These are phyloP conservation scores for Pythium phragmiticola DNA, from an alignment of 352 stramenopile species.

Conservation along the genomic window DNA sequence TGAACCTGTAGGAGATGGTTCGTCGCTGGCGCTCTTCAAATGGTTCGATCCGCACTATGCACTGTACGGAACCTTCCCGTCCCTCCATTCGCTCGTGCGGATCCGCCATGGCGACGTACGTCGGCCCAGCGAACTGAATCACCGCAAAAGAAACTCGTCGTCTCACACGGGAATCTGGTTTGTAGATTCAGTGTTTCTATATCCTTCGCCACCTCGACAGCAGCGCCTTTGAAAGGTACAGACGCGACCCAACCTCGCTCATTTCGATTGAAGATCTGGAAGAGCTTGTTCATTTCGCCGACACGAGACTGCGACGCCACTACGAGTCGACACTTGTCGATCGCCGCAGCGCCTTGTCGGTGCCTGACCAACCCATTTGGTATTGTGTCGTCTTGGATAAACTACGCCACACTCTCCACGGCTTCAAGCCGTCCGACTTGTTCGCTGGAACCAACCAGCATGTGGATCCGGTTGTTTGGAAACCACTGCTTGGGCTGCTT, in stretches of 20 bases:
- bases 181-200: constrained; percentile 40
- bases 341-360: neutral
- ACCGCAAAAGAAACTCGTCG: neutral
- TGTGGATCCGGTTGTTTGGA: neutral
- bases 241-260: neutral
- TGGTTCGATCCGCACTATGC: constrained; percentile 24
- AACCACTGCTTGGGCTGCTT: constrained; percentile 21
- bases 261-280: constrained; percentile 25
- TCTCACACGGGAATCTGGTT: neutral
- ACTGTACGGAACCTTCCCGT: constrained; percentile 16
- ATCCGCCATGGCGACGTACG: constrained; percentile 36
- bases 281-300: constrained; percentile 19
- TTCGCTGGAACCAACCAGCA: neutral
- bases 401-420: constrained; percentile 27
- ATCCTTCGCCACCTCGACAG: constrained; percentile 24
- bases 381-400: constrained; percentile 45
- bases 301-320: constrained; percentile 11
- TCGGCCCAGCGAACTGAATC: neutral
- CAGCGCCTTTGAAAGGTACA: constrained; percentile 2
- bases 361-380: constrained; percentile 1
- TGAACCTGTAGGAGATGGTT: neutral
- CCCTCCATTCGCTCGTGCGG: constrained; percentile 14
- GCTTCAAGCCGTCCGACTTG: constrained; percentile 11
- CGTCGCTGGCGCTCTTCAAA: constrained; percentile 9
- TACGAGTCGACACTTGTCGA: constrained; percentile 1